Percentiles rank a stretch among this genome's conserved stretches.
phyloP scores from a whole-genome alignment of 495 filamentous ascomycete species.

The Evansstolkia leycettana region DNA sequence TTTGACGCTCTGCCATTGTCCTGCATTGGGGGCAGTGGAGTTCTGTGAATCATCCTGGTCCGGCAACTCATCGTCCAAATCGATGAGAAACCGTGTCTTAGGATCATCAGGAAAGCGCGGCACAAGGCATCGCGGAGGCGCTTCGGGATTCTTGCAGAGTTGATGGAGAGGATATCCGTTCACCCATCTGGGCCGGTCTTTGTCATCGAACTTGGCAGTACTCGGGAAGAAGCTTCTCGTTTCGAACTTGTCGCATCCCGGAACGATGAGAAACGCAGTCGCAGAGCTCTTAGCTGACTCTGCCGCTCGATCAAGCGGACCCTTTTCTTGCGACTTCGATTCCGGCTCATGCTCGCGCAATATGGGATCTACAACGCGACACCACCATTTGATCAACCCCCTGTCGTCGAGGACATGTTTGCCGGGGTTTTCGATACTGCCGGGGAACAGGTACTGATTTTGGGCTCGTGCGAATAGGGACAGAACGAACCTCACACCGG shows the following conservation, averaged over 20 bases:
- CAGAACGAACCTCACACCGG: conserved; percentile 62
- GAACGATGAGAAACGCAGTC: conserved; percentile 72
- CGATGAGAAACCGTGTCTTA: conserved; percentile 80
- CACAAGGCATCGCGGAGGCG: conserved; percentile 75
- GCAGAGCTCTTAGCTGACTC: conserved; percentile 28
- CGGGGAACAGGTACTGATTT: conserved; percentile 89
- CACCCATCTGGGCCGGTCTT: conserved; percentile 36
- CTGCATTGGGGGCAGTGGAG: conserved; percentile 31
- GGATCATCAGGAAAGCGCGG: conserved; percentile 93
- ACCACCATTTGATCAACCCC: conserved; percentile 91
- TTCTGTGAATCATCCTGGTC: conserved; percentile 16
- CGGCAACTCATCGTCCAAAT: conserved; percentile 70
- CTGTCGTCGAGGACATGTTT: conserved; percentile 95
- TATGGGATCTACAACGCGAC: conserved; percentile 68
- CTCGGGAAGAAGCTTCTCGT: conserved; percentile 49
- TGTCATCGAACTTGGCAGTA: conserved; percentile 24
- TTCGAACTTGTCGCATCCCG: conserved; percentile 69
- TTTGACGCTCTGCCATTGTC: conserved; percentile 70
- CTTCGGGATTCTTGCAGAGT: conserved; percentile 40
- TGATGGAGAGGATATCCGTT: conserved; percentile 52
- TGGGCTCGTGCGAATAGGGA: conserved; percentile 90
- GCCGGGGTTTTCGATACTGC: conserved; percentile 66
- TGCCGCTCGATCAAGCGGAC: conserved; percentile 27
- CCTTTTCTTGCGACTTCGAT: conserved; percentile 20
- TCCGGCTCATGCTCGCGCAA: conserved; percentile 35